Base-by-base conservation (phyloP, 179 eudicot species). In the Carnegiea gigantea region DNA sequence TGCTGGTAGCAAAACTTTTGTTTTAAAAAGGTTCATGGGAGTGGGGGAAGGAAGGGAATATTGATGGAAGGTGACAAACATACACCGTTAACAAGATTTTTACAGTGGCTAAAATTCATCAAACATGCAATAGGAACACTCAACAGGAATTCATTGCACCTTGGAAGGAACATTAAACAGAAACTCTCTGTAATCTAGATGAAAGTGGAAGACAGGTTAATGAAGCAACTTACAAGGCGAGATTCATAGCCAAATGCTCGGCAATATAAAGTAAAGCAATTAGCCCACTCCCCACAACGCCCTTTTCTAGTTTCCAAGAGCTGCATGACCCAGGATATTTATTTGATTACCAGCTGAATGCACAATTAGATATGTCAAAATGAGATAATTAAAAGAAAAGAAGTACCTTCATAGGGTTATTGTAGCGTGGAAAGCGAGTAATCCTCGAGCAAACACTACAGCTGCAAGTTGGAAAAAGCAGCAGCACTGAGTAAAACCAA, bases 201-300 rank as follows among this genome's bases (percentile, higher is more conserved):
- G 64, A 59, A 21, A 65, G 73, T 79, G 33, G 60, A 80, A 60
- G 54, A 68, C 28, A 78, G 44, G 60, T 26, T 71, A 74, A 68
- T 73, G 60, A 68, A 26, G 62, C 46, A 54, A 77, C 97, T 92
- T 86, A 95, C 99, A 87, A 92, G 88, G 85, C 98, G 97, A 89
- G 98, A 82, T 79, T 92, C 96, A 80, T 89, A 94, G 85, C 95
- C 95, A 89, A 95, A 95, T 79, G 96, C 89, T 82, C 99, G 92
- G 82, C 99, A 95, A 84, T 94, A 92, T 77, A 95, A 79, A 70
- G 98, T 92, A 87, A 95, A 95, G 92, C 99, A 95, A 84, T 95
- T 95, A 78, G 99, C 99, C 99, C 99, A 95, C 87, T 95, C 99
- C 82, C 99, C 99, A 84, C 99, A 95, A 43, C 99, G 98, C 51